Evolutionary conservation across 306 rosid genomes (phyloP), one percentile per base, ranked within the genome.

Genomic region (Hippophae gyantsensis): DNA sequence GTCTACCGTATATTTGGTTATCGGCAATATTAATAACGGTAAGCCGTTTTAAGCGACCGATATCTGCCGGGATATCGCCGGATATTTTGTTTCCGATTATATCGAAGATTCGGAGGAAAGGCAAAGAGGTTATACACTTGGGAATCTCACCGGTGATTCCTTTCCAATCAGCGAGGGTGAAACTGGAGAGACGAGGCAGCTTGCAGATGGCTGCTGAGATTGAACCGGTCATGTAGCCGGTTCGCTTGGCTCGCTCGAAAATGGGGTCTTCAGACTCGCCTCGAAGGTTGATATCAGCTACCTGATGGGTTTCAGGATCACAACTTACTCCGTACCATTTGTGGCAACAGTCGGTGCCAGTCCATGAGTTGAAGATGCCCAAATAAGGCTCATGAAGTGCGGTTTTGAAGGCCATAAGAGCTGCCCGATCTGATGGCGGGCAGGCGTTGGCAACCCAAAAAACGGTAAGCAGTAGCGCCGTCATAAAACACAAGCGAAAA

Each of bases 121-220:
- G 89, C 2, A 93, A 52, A 3, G 69, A 27, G 7, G 94, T 55
- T 43, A 93, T 70, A 58, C 99, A 93, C 8, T 60, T 56, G 0
- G 99, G 99, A n/a, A 93, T 93, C 69, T 69, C 82, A 42, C 99
- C 99, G 65, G 99, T 43, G 62, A 93, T 93, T 1, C 94, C 95
- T 67, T 88, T 86, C 99, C 99, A 93, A 45, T 93, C 99, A 42
- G 99, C 85, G 47, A 93, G 72, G 23, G 78, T 86, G 68, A 88
- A 8, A 69, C 89, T 66, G 46, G 94, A 84, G 69, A 93, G 97
- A 3, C 95, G 78, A 3, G 72, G 52, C 10, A 93, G 89, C 13
- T 63, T 71, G 57, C 99, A 93, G 58, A 93, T 81, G 11, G 79
- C 69, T 6, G 89, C 89, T 0, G 97, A 89, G 65, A 93, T 86